Percentiles rank a stretch among this genome's conserved stretches.
phyloP scores from a whole-genome alignment of 2,329 filamentous ascomycete species.

The Aspergillus carbonarius region DNA sequence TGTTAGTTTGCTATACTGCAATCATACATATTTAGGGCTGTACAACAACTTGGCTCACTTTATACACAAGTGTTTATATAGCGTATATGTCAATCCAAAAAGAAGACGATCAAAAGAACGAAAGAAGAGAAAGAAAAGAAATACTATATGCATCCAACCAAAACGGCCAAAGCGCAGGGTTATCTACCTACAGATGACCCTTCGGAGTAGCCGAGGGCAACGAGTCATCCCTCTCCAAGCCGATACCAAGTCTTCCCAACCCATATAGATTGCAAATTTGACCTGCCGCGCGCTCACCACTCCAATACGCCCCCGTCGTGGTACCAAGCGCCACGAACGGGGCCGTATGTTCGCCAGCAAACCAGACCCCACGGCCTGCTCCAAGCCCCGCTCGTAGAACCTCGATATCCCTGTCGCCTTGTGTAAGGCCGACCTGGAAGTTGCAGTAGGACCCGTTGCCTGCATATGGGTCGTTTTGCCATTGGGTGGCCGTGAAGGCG shows the following conservation, averaged over 20 bases:
- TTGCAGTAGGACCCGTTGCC: slow-evolving; percentile 83
- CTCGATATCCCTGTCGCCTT: slow-evolving; percentile 71
- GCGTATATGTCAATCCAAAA: background rate
- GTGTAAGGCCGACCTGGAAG: slow-evolving; percentile 72
- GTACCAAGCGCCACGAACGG: slow-evolving; percentile 88
- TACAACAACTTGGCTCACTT: background rate
- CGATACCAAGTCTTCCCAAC: slow-evolving; percentile 25
- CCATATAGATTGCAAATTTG: slow-evolving; percentile 43
- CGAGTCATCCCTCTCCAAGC: slow-evolving; percentile 30
- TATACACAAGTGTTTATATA: background rate
- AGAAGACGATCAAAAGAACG: background rate
- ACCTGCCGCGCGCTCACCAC: slow-evolving; percentile 73
- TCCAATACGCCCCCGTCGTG: slow-evolving; percentile 88
- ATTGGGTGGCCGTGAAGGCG: slow-evolving; percentile 68
- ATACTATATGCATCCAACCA: background rate
- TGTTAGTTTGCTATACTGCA: slow-evolving; percentile 1
- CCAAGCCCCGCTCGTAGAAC: slow-evolving; percentile 52
- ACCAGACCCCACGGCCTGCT: slow-evolving; percentile 67
- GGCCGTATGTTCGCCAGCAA: slow-evolving; percentile 87
- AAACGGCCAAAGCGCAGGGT: background rate
- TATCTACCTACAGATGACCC: background rate
- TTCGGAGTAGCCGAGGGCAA: slow-evolving; percentile 28
- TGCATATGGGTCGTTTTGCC: slow-evolving; percentile 75
- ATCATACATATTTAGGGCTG: slow-evolving; percentile 4
- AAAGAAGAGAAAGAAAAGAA: background rate